Conservation (phyloP, 768 basidiomycete genomes). For the Xerocomellus dryophilus region DNA sequence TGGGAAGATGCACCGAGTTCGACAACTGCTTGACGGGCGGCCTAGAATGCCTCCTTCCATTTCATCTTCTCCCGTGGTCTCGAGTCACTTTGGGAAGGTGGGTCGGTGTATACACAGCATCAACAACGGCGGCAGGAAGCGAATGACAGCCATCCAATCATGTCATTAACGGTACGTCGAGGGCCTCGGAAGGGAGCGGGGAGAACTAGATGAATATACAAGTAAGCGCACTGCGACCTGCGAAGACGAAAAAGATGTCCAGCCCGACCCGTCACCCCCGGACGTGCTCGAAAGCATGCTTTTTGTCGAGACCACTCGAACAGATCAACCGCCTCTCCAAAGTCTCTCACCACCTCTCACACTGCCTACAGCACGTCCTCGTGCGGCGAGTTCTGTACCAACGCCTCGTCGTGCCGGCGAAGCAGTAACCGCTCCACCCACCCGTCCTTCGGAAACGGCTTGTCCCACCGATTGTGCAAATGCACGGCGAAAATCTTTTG, state of each 20-base stretch:
- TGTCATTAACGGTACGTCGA: background rate
- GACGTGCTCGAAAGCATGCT: background rate
- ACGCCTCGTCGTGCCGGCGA: conserved; percentile 49
- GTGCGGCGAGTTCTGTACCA: conserved; percentile 7
- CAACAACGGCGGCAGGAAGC: background rate
- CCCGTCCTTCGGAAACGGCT: conserved; percentile 71
- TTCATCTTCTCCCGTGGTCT: background rate
- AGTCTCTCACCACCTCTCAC: background rate
- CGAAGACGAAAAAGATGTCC: background rate
- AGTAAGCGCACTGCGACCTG: background rate
- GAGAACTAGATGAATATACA: too few species aligned
- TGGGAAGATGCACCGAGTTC: too few species aligned
- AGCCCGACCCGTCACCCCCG: background rate
- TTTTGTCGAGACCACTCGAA: background rate
- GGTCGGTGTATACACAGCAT: background rate
- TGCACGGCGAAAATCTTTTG: conserved; percentile 81
- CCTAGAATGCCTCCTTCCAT: too few species aligned
- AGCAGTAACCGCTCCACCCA: conserved; percentile 86
- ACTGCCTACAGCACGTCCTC: background rate
- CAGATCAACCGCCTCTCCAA: background rate
- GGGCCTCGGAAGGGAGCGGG: background rate
- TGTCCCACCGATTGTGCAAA: conserved; percentile 95
- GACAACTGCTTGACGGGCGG: background rate
- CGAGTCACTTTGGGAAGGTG: too few species aligned
- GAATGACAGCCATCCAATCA: background rate